Evolutionary conservation across 2,329 filamentous ascomycete species (phyloP).

Genomic region (Alternaria hordeiaustralica): DNA sequence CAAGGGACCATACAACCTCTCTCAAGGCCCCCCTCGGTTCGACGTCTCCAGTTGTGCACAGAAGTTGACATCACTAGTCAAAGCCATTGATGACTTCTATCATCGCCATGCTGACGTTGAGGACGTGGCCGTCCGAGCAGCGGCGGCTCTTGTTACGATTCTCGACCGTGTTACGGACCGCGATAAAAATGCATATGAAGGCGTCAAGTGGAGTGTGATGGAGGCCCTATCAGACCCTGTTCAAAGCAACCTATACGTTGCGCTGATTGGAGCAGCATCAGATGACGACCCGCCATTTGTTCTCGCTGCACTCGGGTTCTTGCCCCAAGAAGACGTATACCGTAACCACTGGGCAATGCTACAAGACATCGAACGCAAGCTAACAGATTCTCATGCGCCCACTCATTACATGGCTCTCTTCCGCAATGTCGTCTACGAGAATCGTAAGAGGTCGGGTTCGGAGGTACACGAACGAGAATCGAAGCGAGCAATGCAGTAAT

Average conservation of each 20-base stretch:
- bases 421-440: slow-evolving; percentile 36
- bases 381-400: slow-evolving; percentile 33
- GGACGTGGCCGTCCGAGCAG: slow-evolving; percentile 33
- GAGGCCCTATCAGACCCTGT: slow-evolving; percentile 31
- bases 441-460: slow-evolving; percentile 42
- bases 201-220: slow-evolving; percentile 35
- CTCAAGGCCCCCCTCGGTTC: slow-evolving; percentile 27
- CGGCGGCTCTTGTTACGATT: slow-evolving; percentile 39
- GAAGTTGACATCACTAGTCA: slow-evolving; percentile 35
- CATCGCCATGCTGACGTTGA: slow-evolving; percentile 31
- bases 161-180: slow-evolving; percentile 41
- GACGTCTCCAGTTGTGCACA: slow-evolving; percentile 41
- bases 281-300: slow-evolving; percentile 33
- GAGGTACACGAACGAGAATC: slow-evolving; percentile 36
- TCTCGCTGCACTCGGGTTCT: slow-evolving; percentile 32
- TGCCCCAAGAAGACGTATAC: slow-evolving; percentile 41
- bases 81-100: slow-evolving; percentile 37
- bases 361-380: slow-evolving; percentile 33
- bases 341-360: slow-evolving; percentile 40
- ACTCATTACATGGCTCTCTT: slow-evolving; percentile 33
- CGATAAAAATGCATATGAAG: slow-evolving; percentile 42
- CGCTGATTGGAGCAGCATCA: slow-evolving; percentile 33
- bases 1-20: slow-evolving; percentile 32
- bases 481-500: slow-evolving; percentile 39
- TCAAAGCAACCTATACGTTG: slow-evolving; percentile 42